Conservation (phyloP, 148 eudicot species). For the Cornus controversa region DNA sequence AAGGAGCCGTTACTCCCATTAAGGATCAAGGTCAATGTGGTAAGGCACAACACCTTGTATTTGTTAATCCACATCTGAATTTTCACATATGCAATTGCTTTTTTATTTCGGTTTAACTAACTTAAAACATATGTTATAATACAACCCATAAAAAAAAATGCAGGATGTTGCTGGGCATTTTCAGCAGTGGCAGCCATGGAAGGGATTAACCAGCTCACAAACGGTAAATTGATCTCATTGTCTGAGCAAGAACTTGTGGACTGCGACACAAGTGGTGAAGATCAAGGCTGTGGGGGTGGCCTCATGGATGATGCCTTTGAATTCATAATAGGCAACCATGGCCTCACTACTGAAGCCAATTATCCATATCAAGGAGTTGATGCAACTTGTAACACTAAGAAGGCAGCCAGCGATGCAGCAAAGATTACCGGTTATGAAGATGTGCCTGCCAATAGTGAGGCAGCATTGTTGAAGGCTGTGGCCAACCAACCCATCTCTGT, state of each 20-base stretch:
- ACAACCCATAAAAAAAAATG: too few species aligned
- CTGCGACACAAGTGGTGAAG: constrained; percentile 2
- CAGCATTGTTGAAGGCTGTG: constrained; percentile 23
- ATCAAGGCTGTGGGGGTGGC: constrained; percentile 16
- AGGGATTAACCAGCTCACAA: constrained; percentile 10
- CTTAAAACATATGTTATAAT: too few species aligned
- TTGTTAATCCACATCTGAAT: too few species aligned
- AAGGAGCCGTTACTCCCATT: too few species aligned
- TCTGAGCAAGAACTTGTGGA: constrained; percentile 23
- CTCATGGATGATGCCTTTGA: constrained; percentile 14
- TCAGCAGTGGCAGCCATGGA: constrained; percentile 22
- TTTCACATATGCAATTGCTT: too few species aligned
- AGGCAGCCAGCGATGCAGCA: constrained; percentile 3
- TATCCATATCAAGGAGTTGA: constrained; percentile 14
- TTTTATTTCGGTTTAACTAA: too few species aligned
- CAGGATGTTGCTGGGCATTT: constrained; percentile 10
- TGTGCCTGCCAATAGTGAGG: constrained; percentile 24
- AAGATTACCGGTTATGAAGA: constrained; percentile 21
- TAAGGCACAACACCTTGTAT: too few species aligned
- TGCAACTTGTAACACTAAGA: constrained; percentile 15
- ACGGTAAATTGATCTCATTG: constrained; percentile 7
- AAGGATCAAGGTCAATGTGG: too few species aligned
- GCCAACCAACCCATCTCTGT: constrained; percentile 28
- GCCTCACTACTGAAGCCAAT: constrained; percentile 12
- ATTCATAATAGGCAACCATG: constrained; percentile 10